Base-by-base conservation (phyloP, 2,329 filamentous ascomycete genomes). In the Pezicula neosporulosa region DNA sequence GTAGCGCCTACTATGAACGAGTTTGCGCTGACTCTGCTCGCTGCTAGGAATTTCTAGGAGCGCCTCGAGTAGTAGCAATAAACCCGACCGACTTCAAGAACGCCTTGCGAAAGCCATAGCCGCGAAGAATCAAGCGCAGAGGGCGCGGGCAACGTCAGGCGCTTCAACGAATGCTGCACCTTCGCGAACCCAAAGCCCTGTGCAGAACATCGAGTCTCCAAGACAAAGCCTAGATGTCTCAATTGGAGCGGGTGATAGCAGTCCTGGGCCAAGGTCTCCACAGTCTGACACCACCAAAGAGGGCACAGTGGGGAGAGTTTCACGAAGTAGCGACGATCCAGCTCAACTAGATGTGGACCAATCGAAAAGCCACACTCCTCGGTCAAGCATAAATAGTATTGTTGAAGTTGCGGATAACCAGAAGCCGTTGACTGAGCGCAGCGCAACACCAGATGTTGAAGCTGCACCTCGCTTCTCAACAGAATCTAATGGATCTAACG, bases 81-180 rank as follows among this genome's bases (percentile, higher is more conserved):
- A 81, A 54, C 94, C 90, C 70, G 91, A 95, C 61, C 83, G 91
- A 48, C 76, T 99, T 41, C 92, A 97, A 66, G 92, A 96, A 67
- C 82, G 91, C 55, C 77, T 99, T 54, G 93, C 93, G 28, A 89
- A 90, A 64, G 94, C 92, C 28, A 83, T 97, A 62, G 90, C 86
- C 3, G 86, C 86, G 53, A 90, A 87, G 64, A 81, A 78, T 51
- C 67, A 73, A 2, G 66, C 57, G 38, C 60, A 70, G 37, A 75
- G 73, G 49, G 65, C 74, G 30, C 30, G 30, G 28, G 74, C 72
- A 27, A 57, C 72, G 70, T 19, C 74, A 70, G 50, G 69, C 72
- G 56, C 75, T 73, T 77, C 77, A 44, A 75, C 73, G 30, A 60
- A 73, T 19, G 69, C 76, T 19, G 69, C 76, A 5, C 63, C 63